Base-by-base conservation (phyloP, 371 early-diverging fungal species). In the Encephalitozoon hellem region DNA sequence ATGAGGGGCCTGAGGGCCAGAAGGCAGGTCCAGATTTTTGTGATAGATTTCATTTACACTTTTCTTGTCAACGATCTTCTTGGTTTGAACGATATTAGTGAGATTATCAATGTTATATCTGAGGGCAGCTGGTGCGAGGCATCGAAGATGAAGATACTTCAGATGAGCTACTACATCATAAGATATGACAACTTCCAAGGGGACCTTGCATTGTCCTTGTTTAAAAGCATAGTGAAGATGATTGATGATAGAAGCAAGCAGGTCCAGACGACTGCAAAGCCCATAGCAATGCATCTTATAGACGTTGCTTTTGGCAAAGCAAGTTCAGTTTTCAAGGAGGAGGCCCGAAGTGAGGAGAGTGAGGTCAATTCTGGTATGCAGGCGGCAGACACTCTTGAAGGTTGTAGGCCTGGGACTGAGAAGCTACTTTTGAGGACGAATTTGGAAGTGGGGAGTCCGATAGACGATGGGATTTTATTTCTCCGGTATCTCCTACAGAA, bases 141-240 rank as follows among this genome's bases (percentile, higher is more conserved):
- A 28, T 45, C 67, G 30, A 67, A 67, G 67, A 47, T 67, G 67
- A 67, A 67, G 39, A 67, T 67, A 39, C 67, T 67, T 4, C 67
- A 67, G 43, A 47, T 67, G 49, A 67, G 45, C 45, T 51, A 45
- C 26, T 67, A 67, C 30, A 18, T 67, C 6, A 67, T 67, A 25
- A 51, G 67, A 21, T 47, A 51, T 32, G 67, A 67, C 4, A 42
- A 43, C 5, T 45, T 67, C 42, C 15, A 21, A n/a, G 67, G 34
- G 32, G 67, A 67, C n/a, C 41, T 67, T 51, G 49, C 51, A 28
- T n/a, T 51, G 34, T 15, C 41, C 12, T 15, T 67, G 11, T 42
- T 67, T 5, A 67, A 51, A 15, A 47, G 45, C 67, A 28, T 67
- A 28, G 18, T 67, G 3, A 25, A 5, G 6, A 67, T 67, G 67